A percentile compares a stretch with the other conserved stretches of the same genome.
These are phyloP conservation scores for Globisporangium recalcitrans DNA, from an alignment of 352 stramenopile genomes.

Conservation along the genomic window DNA sequence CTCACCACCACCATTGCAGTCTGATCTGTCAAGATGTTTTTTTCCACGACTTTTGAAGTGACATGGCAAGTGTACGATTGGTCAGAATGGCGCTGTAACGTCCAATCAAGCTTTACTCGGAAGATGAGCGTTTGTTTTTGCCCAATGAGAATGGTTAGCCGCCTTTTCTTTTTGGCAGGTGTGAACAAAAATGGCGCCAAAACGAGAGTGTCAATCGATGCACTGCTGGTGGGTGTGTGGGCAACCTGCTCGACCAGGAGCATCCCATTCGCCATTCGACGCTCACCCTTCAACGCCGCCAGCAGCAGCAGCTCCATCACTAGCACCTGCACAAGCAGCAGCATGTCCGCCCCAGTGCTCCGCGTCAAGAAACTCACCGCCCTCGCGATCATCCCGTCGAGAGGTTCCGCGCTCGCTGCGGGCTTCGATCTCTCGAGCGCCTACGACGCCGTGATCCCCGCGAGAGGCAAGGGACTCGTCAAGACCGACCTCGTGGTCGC, in stretches of 20 bases:
- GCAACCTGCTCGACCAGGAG: constrained; percentile 2
- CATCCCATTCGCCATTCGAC: constrained; percentile 8
- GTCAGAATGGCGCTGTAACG: neutral
- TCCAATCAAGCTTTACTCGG: neutral
- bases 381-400: constrained; percentile 71
- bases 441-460: constrained; percentile 87
- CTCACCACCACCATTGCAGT: neutral
- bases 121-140: neutral
- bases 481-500: constrained; percentile 96
- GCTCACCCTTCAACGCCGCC: neutral
- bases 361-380: constrained; percentile 84
- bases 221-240: neutral
- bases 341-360: constrained; percentile 33
- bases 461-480: constrained; percentile 91
- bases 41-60: neutral
- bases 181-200: constrained; percentile 11
- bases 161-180: neutral
- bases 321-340: neutral
- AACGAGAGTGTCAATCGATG: constrained; percentile 1
- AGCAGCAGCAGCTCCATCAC: neutral
- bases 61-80: neutral
- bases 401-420: constrained; percentile 71
- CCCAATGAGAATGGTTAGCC: neutral
- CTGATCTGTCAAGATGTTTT: constrained; percentile 6
- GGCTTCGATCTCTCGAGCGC: constrained; percentile 83